Conservation (phyloP, 441 rosid species). For the Syzygium syzygioides region DNA sequence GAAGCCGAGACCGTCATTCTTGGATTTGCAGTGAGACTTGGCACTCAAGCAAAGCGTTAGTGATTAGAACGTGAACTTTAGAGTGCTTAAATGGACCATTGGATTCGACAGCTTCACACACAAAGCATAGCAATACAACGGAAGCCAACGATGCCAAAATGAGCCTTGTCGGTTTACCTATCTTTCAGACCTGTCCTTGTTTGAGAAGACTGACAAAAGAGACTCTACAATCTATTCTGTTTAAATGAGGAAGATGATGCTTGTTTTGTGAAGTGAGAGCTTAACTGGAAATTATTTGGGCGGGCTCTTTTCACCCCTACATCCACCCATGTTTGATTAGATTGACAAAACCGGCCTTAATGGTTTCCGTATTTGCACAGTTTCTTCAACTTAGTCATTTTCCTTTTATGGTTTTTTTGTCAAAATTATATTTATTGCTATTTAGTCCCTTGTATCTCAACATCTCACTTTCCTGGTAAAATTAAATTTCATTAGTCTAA, state of each 20-base stretch:
- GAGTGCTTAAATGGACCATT: background rate
- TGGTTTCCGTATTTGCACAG: too few species aligned
- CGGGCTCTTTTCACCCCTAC: too few species aligned
- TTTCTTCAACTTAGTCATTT: too few species aligned
- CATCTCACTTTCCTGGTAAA: too few species aligned
- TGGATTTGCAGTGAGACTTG: background rate
- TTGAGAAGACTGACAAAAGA: background rate
- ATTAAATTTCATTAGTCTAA: too few species aligned
- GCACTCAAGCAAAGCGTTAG: background rate
- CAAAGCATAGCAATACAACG: background rate
- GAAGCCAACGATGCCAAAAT: background rate
- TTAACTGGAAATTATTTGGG: too few species aligned
- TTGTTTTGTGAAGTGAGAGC: background rate
- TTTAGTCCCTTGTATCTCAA: too few species aligned
- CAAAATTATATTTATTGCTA: too few species aligned
- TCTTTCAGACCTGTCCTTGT: background rate
- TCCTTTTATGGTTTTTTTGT: too few species aligned
- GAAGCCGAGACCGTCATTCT: background rate
- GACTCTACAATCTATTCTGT: background rate
- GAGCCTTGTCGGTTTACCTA: background rate
- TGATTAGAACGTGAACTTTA: background rate
- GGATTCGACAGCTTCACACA: background rate
- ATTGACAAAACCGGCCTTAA: too few species aligned
- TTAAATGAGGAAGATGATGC: background rate
- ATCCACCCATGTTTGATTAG: too few species aligned